These are phyloP conservation scores for Fusarium guadeloupense DNA, from an alignment of 2,329 filamentous ascomycete species.

Conservation along the genomic window DNA sequence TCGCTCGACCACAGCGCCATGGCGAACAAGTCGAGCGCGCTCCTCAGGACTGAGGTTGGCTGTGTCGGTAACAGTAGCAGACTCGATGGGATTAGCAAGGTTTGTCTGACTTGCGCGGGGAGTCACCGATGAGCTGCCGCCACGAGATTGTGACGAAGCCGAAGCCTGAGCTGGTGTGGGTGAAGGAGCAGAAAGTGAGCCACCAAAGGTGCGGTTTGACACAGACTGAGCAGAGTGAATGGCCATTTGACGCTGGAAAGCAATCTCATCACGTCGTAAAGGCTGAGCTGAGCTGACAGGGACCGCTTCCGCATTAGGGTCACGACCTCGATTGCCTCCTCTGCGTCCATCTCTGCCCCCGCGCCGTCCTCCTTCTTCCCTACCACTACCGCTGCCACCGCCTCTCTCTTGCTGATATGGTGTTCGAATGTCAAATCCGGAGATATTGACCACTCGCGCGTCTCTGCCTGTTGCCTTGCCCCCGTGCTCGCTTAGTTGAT, in stretches of 20 bases:
- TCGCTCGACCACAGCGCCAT: constrained; percentile 85
- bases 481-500: constrained; percentile 86
- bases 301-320: constrained; percentile 85
- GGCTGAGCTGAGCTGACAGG: constrained; percentile 82
- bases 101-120: constrained; percentile 38
- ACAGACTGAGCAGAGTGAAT: constrained; percentile 88
- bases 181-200: constrained; percentile 69
- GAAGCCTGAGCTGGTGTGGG: constrained; percentile 41
- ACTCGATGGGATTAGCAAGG: constrained; percentile 54
- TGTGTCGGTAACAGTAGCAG: constrained; percentile 61
- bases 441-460: constrained; percentile 85
- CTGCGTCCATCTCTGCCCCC: constrained; percentile 65
- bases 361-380: constrained; percentile 52
- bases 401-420: constrained; percentile 72
- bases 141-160: constrained; percentile 38
- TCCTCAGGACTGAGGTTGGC: constrained; percentile 75
- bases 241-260: constrained; percentile 90
- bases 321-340: constrained; percentile 71
- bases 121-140: constrained; percentile 36
- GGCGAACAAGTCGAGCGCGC: constrained; percentile 80
- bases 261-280: constrained; percentile 84
- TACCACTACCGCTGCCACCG: constrained; percentile 53
- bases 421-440: constrained; percentile 80
- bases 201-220: constrained; percentile 83
- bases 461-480: constrained; percentile 87